Conservation (phyloP, 2,329 filamentous ascomycete genomes). For the Thelonectria blattea region DNA sequence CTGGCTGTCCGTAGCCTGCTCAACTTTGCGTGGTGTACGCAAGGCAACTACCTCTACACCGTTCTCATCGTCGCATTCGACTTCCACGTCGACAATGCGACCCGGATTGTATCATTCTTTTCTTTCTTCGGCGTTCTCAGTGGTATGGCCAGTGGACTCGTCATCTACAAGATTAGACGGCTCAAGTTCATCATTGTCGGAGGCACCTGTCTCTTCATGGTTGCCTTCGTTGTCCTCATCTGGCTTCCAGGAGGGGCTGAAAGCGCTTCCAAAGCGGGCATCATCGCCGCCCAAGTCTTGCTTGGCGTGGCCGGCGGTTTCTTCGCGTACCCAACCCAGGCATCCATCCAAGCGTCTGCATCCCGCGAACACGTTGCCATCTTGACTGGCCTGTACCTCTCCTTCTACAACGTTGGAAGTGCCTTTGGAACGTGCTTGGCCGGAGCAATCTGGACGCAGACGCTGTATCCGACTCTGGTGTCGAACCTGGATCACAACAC, state of each 20-base stretch:
- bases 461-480: slow-evolving; percentile 42
- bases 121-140: slow-evolving; percentile 59
- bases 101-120: slow-evolving; percentile 63
- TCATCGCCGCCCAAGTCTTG: slow-evolving; percentile 62
- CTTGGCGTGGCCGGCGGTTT: slow-evolving; percentile 65
- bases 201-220: slow-evolving; percentile 61
- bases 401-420: slow-evolving; percentile 50
- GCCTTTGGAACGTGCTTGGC: slow-evolving; percentile 50
- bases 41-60: slow-evolving; percentile 66
- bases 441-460: slow-evolving; percentile 51
- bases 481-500: slow-evolving; percentile 42
- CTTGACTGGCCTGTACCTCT: slow-evolving; percentile 47
- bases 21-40: slow-evolving; percentile 61
- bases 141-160: slow-evolving; percentile 56
- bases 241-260: slow-evolving; percentile 57
- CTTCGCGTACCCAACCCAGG: slow-evolving; percentile 54
- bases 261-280: slow-evolving; percentile 50
- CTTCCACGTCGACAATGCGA: slow-evolving; percentile 60
- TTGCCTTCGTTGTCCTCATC: slow-evolving; percentile 63
- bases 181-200: slow-evolving; percentile 65
- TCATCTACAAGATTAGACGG: slow-evolving; percentile 58
- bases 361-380: slow-evolving; percentile 47
- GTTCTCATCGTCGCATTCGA: slow-evolving; percentile 64
- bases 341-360: slow-evolving; percentile 48
- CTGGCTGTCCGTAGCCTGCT: slow-evolving; percentile 59